Evolutionary conservation across 108 stramenopile species (phyloP).

Genomic region (Fragilaria crotonensis): DNA sequence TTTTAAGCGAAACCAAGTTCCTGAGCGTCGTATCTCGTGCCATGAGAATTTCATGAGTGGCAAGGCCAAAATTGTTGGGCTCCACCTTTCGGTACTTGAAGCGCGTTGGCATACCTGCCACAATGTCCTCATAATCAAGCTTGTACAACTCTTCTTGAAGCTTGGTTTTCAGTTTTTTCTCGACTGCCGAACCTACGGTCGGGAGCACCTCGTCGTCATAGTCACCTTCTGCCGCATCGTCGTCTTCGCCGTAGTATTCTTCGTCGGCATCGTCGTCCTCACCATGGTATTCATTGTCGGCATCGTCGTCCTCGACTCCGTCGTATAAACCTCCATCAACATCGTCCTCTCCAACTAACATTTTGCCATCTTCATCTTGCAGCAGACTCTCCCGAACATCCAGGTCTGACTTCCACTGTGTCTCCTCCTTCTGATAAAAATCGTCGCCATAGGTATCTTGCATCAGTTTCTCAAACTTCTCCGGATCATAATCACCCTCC

Average conservation of each 20-base stretch:
- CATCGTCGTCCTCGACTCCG: constrained; percentile 35
- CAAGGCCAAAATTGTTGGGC: constrained; percentile 86
- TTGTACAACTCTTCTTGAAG: constrained; percentile 93
- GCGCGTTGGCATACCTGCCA: constrained; percentile 93
- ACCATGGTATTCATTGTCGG: too few species aligned
- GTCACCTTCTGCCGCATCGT: constrained; percentile 23
- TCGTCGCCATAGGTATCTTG: constrained; percentile 86
- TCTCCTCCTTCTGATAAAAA: constrained; percentile 87
- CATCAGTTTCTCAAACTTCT: constrained; percentile 86
- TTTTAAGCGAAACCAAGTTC: constrained; percentile 93
- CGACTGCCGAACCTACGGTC: constrained; percentile 20
- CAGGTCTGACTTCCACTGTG: constrained; percentile 67
- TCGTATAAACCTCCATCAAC: constrained; percentile 68
- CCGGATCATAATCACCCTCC: constrained; percentile 96
- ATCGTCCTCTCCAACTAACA: constrained; percentile 46
- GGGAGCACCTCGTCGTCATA: constrained; percentile 25
- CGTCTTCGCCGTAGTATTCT: constrained; percentile 49
- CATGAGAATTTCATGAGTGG: constrained; percentile 89
- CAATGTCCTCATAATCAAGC: constrained; percentile 98
- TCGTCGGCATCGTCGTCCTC: constrained; percentile 28
- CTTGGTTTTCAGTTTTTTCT: constrained; percentile 63
- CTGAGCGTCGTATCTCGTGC: constrained; percentile 90
- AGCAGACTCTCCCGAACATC: constrained; percentile 63
- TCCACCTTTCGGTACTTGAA: constrained; percentile 97
- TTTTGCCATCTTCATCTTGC: constrained; percentile 45